Evolutionary conservation across 164 flowering plant genomes (phyloP), one percentile per base, ranked within the genome.

Genomic region (Aristolochia fimbriata): DNA sequence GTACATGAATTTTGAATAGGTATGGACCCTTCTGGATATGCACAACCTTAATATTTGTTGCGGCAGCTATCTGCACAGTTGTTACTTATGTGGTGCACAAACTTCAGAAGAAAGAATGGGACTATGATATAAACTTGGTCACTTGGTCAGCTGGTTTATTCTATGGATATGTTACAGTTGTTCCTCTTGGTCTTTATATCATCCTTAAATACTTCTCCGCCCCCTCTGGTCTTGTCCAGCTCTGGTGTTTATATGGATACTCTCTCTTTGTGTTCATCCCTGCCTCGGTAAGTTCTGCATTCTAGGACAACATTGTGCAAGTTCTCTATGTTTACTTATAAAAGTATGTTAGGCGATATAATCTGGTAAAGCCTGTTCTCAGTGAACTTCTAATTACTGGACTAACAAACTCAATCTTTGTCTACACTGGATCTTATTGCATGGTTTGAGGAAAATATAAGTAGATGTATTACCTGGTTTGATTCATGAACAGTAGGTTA

Each of bases 11-110:
- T 13, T 37, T 65, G 25, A 43, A 62, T 83, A 94, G 99, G 83
- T 94, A 91, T 65, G 99, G 99, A 30, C 99, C 97, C 51, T 94
- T 94, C 71, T 94, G 99, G 99, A 88, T 94, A 67, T 88, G 96
- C 83, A 80, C 93, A 23, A 88, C 97, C 57, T 71, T 94, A 51
- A 91, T 94, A 59, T 94, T 94, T 74, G 97, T 94, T 8, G 97
- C 99, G 1, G 99, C 99, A 68, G 71, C 99, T 10, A 88, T 94
- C 61, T 93, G 96, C 58, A 94, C 99, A 30, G 87, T 94, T 76
- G 96, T 83, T 46, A 94, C 99, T 52, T 94, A 88, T 57, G 58
- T 94, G 68, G 88, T 93, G 53, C 99, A 88, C 84, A 91, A 87
- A 73, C 62, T 88, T 64, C 76, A 94, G 71, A 73, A 86, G 13